Base-by-base conservation (phyloP, 148 eudicot genomes). In the Amaranthus palmeri region DNA sequence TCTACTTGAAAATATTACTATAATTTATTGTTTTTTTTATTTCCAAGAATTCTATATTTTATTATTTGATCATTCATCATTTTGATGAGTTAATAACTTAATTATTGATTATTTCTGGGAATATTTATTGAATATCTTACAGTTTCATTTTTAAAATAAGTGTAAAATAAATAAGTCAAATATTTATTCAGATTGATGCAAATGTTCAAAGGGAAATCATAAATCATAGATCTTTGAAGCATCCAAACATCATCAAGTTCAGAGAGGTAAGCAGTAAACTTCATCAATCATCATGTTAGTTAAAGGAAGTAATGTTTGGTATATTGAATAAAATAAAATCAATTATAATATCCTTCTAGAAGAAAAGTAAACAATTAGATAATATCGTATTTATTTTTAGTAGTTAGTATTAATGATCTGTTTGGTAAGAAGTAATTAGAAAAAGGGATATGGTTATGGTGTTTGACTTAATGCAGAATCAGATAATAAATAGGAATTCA, bases 391-490 rank as follows among this genome's bases (percentile, higher is more conserved):
- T 25, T 25, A 25, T 25, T 25, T 25, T 25, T 25, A 25, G 36
- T 25, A 25, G 36, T 25, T 25, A 25, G 36, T 2, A 25, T 25
- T 25, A 25, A 25, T 25, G 36, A 25, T 25, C 36, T 25, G 36
- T 25, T 25, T 25, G 36, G 36, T 25, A 25, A 25, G 36, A 25
- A 25, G 36, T 25, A 25, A 25, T 25, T 25, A 25, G 36, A 25
- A 25, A 25, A 25, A n/a, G n/a, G n/a, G 93, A 95, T 78, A 89
- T 95, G 98, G 89, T 68, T 17, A 60, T 81, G 74, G 96, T 95
- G 78, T 95, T 95, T 80, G 80, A 86, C 77, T 70, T 89, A 70
- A 95, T 95, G 98, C 98, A 95, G 82, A 88, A 83, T 78, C 93
- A 91, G 76, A 95, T 91, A 50, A 91, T 95, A 45, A 85, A 89